Conservation (phyloP, 441 rosid species). For the Eugenia klotzschiana region DNA sequence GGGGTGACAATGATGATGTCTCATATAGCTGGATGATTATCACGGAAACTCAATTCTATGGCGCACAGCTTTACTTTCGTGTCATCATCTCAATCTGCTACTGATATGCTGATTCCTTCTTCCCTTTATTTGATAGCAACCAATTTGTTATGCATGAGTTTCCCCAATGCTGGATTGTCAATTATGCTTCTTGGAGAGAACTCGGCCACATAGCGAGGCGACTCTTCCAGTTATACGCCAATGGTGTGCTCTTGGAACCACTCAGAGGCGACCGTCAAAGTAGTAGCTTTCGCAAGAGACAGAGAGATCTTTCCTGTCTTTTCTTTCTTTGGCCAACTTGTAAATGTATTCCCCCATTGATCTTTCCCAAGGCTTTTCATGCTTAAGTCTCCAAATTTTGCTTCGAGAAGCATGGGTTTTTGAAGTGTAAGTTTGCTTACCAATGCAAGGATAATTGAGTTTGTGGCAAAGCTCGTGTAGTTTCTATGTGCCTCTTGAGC, state of each 20-base stretch:
- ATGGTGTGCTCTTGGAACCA: background rate
- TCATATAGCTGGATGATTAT: background rate
- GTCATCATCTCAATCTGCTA: background rate
- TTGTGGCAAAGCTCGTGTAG: background rate
- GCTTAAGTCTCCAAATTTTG: background rate
- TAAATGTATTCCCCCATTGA: background rate
- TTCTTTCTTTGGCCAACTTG: background rate
- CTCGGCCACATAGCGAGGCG: background rate
- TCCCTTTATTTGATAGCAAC: background rate
- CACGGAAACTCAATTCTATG: background rate
- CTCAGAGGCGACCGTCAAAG: background rate
- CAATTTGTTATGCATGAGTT: background rate
- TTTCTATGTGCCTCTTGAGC: background rate
- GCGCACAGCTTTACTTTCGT: background rate
- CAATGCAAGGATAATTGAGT: background rate
- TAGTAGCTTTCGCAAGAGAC: background rate
- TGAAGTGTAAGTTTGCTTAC: background rate
- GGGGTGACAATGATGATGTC: background rate
- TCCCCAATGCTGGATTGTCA: background rate
- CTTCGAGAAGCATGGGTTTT: background rate
- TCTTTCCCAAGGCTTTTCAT: background rate
- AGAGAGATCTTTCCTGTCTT: background rate
- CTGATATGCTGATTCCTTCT: background rate
- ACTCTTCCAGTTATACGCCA: background rate
- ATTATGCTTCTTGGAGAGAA: background rate